Percentiles rank a stretch among this genome's conserved stretches.
These are phyloP conservation scores for Colletotrichum brevisporum DNA, from an alignment of 2,329 filamentous ascomycete species.

Conservation along the genomic window DNA sequence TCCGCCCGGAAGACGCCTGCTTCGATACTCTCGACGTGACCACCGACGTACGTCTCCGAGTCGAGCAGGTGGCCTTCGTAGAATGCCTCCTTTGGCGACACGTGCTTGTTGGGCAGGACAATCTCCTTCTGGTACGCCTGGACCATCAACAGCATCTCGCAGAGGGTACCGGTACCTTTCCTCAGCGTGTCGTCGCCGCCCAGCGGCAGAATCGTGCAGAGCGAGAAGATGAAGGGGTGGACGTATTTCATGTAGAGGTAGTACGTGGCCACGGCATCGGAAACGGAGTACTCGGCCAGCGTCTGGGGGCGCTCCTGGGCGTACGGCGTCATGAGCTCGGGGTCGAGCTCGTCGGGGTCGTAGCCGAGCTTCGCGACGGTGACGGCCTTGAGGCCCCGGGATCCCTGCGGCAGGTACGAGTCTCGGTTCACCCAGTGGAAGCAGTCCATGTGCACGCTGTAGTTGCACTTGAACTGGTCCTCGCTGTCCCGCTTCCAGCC, in stretches of 20 bases:
- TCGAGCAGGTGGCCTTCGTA: constrained; percentile 97
- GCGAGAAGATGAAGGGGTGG: constrained; percentile 99
- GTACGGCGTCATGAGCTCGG: constrained; percentile 95
- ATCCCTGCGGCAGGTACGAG: constrained; percentile 96
- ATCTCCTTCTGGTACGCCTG: constrained; percentile 95
- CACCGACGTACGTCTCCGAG: constrained; percentile 97
- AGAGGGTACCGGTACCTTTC: constrained; percentile 98
- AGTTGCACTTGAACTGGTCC: constrained; percentile 95
- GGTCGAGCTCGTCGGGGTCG: constrained; percentile 97
- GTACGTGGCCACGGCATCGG: constrained; percentile 98
- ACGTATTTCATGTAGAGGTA: constrained; percentile 99
- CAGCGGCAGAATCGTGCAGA: constrained; percentile 95
- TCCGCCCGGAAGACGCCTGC: constrained; percentile 96
- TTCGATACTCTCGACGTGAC: constrained; percentile 99
- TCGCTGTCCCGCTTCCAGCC: constrained; percentile 96
- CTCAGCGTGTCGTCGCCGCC: constrained; percentile 92
- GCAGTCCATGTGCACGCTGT: constrained; percentile 98
- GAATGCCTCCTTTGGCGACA: constrained; percentile 90
- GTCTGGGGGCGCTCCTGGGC: constrained; percentile 93
- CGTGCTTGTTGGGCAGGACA: constrained; percentile 95
- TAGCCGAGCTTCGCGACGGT: constrained; percentile 98
- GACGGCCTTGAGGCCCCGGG: constrained; percentile 96
- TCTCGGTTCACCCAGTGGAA: constrained; percentile 99
- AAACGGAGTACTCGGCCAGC: constrained; percentile 97
- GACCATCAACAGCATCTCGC: constrained; percentile 99